Evolutionary conservation across 2,329 filamentous ascomycete genomes (phyloP).

Genomic region (Rhytidhysteron rufulum): DNA sequence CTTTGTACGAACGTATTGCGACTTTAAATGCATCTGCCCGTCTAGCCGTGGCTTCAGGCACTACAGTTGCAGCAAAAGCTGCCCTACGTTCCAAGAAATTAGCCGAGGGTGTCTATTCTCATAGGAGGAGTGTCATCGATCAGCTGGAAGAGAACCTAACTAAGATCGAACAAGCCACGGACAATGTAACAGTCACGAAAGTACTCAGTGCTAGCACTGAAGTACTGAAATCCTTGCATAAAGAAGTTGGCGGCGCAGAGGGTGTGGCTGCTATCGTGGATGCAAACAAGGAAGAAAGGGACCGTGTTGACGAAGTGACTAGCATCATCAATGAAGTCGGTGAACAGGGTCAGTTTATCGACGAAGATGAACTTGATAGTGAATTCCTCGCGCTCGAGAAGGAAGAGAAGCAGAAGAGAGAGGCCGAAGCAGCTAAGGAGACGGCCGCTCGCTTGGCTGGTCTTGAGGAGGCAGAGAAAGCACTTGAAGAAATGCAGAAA

Average conservation of each 20-base stretch:
- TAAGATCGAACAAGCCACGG: constrained; percentile 81
- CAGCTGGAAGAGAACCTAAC: constrained; percentile 80
- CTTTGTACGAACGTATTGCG: constrained; percentile 55
- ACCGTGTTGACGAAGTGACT: constrained; percentile 69
- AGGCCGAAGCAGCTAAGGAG: constrained; percentile 31
- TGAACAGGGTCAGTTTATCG: constrained; percentile 46
- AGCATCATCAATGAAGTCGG: constrained; percentile 65
- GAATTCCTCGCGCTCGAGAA: constrained; percentile 75
- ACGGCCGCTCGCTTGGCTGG: constrained; percentile 36
- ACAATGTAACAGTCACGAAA: constrained; percentile 77
- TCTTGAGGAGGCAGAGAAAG: constrained; percentile 44
- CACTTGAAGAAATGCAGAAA: constrained; percentile 53
- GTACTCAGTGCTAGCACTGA: constrained; percentile 76
- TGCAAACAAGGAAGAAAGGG: constrained; percentile 73
- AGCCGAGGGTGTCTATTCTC: constrained; percentile 68
- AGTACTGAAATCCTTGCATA: constrained; percentile 70
- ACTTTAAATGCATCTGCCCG: constrained; percentile 57
- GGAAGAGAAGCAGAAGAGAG: constrained; percentile 69
- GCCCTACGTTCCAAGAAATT: constrained; percentile 80
- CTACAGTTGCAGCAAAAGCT: constrained; percentile 69
- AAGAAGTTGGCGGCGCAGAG: constrained; percentile 71
- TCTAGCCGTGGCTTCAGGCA: constrained; percentile 67
- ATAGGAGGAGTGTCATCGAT: constrained; percentile 67
- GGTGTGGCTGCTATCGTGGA: constrained; percentile 74
- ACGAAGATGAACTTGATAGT: constrained; percentile 82